Evolutionary conservation across 108 stramenopile genomes (phyloP).

Genomic region (Nannochloropsis granulata): DNA sequence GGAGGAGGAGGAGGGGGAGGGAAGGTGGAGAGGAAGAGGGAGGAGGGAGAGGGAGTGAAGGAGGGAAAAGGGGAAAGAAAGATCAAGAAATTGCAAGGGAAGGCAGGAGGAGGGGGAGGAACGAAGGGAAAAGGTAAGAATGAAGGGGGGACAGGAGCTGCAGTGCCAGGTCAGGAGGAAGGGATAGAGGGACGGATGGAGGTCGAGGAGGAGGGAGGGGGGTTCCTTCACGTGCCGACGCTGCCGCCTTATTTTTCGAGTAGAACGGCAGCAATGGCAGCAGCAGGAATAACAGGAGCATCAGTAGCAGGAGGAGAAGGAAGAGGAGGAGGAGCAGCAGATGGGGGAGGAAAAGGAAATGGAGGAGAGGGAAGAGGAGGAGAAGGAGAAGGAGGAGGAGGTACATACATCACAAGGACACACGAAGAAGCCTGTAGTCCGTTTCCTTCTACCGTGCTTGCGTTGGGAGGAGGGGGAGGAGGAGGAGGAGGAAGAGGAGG

Average conservation of each 20-base stretch:
- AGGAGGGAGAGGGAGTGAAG: not conserved
- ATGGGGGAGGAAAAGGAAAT: not conserved
- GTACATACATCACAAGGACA: slow-evolving; percentile 6
- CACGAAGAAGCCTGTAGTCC: slow-evolving; percentile 24
- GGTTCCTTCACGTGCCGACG: slow-evolving; percentile 7
- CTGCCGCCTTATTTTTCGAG: no score
- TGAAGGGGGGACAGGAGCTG: not conserved
- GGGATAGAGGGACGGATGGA: no score
- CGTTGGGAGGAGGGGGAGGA: no score
- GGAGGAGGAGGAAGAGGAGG: no score
- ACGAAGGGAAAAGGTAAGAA: no score
- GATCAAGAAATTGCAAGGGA: not conserved
- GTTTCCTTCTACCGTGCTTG: no score
- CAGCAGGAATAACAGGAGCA: not conserved
- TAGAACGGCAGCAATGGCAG: not conserved
- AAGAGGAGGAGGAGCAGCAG: not conserved
- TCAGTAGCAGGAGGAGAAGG: not conserved
- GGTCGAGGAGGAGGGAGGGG: no score
- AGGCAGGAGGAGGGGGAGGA: not conserved
- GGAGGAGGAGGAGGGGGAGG: not conserved
- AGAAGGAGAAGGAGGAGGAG: no score
- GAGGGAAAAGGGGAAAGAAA: not conserved
- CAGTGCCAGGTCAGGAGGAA: no score
- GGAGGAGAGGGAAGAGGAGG: no score
- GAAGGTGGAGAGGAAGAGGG: not conserved